Evolutionary conservation across 768 basidiomycete genomes (phyloP).

Genomic region (Ramaria rubella): DNA sequence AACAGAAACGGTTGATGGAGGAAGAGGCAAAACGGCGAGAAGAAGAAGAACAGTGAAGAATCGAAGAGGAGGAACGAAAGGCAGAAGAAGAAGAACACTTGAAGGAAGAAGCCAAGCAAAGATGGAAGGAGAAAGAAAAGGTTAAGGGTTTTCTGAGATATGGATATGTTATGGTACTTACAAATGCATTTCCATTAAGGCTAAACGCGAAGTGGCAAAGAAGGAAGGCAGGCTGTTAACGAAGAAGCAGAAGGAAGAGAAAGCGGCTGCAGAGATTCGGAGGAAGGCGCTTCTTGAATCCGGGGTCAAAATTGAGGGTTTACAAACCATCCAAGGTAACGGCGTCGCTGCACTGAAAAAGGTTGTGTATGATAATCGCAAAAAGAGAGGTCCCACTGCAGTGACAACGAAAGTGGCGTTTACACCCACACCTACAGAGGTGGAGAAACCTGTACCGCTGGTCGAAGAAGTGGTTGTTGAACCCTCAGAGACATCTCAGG

Average conservation of each 20-base stretch:
- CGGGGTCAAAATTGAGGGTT: constrained; percentile 84
- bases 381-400: constrained; percentile 58
- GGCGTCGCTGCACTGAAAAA: constrained; percentile 50
- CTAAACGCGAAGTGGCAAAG: constrained; percentile 82
- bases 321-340: constrained; percentile 36
- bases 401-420: constrained; percentile 35
- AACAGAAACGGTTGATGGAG: constrained; percentile 81
- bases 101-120: constrained; percentile 78
- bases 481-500: constrained; percentile 20
- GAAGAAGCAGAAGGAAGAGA: constrained; percentile 96
- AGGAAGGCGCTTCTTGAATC: constrained; percentile 86
- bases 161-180: neutral
- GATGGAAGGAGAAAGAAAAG: constrained; percentile 86
- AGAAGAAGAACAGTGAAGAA: constrained; percentile 73
- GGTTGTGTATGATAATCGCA: constrained; percentile 76
- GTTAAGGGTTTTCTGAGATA: constrained; percentile 51
- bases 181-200: constrained; percentile 47
- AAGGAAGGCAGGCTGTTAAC: constrained; percentile 93
- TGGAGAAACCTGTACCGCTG: constrained; percentile 29
- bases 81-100: constrained; percentile 69
- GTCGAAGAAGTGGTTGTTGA: constrained; percentile 23
- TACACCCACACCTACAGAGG: constrained; percentile 37
- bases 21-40: constrained; percentile 68
- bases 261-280: constrained; percentile 82
- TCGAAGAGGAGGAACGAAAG: constrained; percentile 83